Evolutionary conservation across 2,329 filamentous ascomycete species (phyloP), one percentile per base, ranked within the genome.

Genomic region (Aspergillus luchuensis): DNA sequence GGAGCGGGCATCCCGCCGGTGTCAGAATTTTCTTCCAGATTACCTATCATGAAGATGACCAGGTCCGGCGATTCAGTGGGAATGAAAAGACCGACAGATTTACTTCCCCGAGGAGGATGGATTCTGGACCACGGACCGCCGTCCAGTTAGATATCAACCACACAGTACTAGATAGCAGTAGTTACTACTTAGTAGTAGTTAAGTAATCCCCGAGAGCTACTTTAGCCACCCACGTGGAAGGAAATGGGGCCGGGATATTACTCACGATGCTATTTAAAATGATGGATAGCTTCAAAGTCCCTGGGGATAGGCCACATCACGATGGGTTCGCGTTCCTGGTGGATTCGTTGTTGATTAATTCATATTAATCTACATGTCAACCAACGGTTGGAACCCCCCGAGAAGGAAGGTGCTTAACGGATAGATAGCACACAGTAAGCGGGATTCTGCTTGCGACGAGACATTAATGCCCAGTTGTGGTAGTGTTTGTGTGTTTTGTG

Each of bases 191-290:
- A 23, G 4, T 30, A 30, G 10, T 19, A 15, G 13, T 15, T 11
- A n/a, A 56, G 53, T 60, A 56, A 41, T 60, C 45, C 47, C 53
- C 45, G 48, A 43, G 17, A 52, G 33, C 36, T 50, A 36, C 33
- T 36, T 36, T 36, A 55, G 48, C 41, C 23, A 49, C 41, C 61
- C 61, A 64, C 62, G 62, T 64, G 62, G 62, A 54, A 63, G 51
- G 53, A 43, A 57, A 58, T 39, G 56, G 57, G 56, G 25, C 47
- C 57, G 56, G 62, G 43, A 38, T 15, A 59, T 54, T 45, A 33
- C 25, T 49, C 15, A 28, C 39, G 33, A 36, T 36, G 33, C 39
- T 19, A n/a, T 43, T 43, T n/a, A 17, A 19, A 17, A 43, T 43
- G 39, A 43, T 43, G 39, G 15, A 19, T 43, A 7, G n/a, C n/a